Conservation (phyloP, 345 rosid genomes). For the Eucalyptus melliodora region DNA sequence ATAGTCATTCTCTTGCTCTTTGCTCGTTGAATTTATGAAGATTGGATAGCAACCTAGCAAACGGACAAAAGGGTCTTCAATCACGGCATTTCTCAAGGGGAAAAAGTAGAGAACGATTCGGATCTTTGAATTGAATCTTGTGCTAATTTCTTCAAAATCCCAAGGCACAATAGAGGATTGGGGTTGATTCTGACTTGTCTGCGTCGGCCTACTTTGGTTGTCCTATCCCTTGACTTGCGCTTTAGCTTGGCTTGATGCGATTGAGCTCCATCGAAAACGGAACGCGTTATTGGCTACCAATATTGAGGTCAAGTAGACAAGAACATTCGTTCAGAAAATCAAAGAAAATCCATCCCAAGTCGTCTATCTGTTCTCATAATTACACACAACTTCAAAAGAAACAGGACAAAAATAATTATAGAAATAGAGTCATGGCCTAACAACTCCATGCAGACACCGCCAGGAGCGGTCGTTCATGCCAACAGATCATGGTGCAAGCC, state of each 20-base stretch:
- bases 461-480: conserved; percentile 45
- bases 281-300: background rate
- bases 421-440: background rate
- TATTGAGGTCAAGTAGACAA: background rate
- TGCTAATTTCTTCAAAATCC: background rate
- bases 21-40: background rate
- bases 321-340: background rate
- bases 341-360: background rate
- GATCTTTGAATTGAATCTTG: background rate
- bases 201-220: background rate
- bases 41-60: background rate
- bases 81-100: background rate
- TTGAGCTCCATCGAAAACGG: background rate
- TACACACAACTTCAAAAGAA: background rate
- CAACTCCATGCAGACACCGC: conserved; percentile 45
- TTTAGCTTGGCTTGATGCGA: background rate
- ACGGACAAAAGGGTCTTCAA: background rate
- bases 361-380: background rate
- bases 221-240: background rate
- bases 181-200: background rate
- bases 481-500: conserved; percentile 34
- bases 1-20: background rate
- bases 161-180: background rate
- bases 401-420: background rate
- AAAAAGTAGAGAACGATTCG: background rate